Base-by-base conservation (phyloP, 352 stramenopile species). In the Globisporangium emineosum region DNA sequence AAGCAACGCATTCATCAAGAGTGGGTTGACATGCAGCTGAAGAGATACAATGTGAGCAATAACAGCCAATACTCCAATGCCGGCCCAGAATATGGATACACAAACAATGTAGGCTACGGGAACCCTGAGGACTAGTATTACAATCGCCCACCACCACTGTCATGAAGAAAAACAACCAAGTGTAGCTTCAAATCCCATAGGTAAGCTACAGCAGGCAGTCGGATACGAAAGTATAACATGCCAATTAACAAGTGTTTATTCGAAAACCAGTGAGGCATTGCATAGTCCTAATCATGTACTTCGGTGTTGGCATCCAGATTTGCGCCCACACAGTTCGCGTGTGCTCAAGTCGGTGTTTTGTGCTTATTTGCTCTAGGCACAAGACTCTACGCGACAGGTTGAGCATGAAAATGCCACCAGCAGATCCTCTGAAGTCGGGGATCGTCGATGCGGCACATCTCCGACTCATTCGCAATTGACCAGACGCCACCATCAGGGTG, bases 1-100 rank as follows among this genome's bases (percentile, higher is more conserved):
- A 84, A 86, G 47, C 70, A 80, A 6, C 62, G 72, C 21, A 66
- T 94, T n/a, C 76, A 89, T 64, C 74, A 89, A 15, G 59, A 75
- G 27, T 96, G 83, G 85, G 65, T 94, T 27, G 57, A 77, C 30
- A 49, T 56, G 29, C 81, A 88, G 54, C 62, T 85, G 32, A 72
- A 62, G 32, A 42, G 45, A 29, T 21, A 47, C 50, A 43, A 45
- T 12, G 33, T 17, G 6, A 53, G 21, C 35, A 42, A 45, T 8
- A 37, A 4, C 50, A 59, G 30, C 23, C 32, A 52, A 12, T 45
- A 29, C n/a, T 43, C 30, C 52, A 40, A 9, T 23, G 13, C 9
- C 9, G 15, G 23, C 33, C 17, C 37, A 15, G 56, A 29, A 5
- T 61, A 53, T 29, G 56, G 56, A 3, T 61, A 61, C 29, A 19